A percentile compares a stretch with the other conserved stretches of the same genome.
Conservation (phyloP, 164 flowering plant species). For the Stephania japonica region DNA sequence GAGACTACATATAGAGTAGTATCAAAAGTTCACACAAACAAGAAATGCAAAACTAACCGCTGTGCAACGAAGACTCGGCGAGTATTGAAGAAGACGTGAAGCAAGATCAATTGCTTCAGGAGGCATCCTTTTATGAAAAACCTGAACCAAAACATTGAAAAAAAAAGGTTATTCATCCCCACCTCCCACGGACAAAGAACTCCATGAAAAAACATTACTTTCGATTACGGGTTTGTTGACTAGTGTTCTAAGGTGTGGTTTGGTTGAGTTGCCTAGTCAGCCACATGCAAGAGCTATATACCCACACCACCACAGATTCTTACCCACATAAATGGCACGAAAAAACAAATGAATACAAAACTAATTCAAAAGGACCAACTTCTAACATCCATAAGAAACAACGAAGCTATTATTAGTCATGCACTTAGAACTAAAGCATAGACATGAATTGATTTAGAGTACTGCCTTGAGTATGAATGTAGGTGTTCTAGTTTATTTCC, state of each 20-base stretch:
- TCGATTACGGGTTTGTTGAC: neutral
- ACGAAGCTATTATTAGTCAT: neutral
- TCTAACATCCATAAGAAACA: neutral
- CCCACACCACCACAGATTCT: neutral
- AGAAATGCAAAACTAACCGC: constrained; percentile 49
- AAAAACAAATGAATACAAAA: too few species aligned
- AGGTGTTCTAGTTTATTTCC: too few species aligned
- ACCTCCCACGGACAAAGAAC: neutral
- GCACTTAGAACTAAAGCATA: neutral
- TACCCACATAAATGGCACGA: too few species aligned
- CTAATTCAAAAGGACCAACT: neutral
- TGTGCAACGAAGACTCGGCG: constrained; percentile 95
- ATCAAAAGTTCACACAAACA: neutral
- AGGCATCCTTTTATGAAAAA: constrained; percentile 90
- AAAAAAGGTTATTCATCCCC: neutral
- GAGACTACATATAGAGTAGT: neutral
- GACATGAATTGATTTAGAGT: neutral
- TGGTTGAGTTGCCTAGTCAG: neutral
- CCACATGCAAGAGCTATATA: neutral
- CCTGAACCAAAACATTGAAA: constrained; percentile 32
- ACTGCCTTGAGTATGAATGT: too few species aligned
- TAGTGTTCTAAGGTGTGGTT: too few species aligned
- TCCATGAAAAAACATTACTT: neutral
- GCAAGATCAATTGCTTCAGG: constrained; percentile 98
- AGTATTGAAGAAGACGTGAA: constrained; percentile 86